Evolutionary conservation across 1,284 basidiomycete species (phyloP).

Genomic region (Ganoderma multipileum): DNA sequence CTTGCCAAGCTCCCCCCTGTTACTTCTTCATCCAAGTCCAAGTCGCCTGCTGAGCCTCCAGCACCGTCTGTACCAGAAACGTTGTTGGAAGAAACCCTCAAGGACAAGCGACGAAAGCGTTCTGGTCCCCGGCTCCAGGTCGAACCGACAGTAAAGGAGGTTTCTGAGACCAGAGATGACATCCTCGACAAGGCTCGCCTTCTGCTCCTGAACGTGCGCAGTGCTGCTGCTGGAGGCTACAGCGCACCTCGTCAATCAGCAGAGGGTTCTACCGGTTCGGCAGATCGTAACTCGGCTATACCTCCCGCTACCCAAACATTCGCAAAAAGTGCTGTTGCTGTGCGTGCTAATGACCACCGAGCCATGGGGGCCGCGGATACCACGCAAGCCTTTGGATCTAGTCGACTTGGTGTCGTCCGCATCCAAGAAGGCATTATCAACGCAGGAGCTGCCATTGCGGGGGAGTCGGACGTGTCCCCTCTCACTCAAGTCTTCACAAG

Average conservation of each 20-base stretch:
- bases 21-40: constrained; percentile 32
- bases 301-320: constrained; percentile 52
- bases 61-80: constrained; percentile 45
- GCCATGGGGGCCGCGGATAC: constrained; percentile 15
- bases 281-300: neutral
- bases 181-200: constrained; percentile 62
- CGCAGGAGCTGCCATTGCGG: constrained; percentile 23
- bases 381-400: constrained; percentile 36
- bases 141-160: constrained; percentile 53
- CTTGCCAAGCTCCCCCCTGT: constrained; percentile 39
- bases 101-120: constrained; percentile 51
- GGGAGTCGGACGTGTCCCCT: constrained; percentile 24
- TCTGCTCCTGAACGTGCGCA: constrained; percentile 13
- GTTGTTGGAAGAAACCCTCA: constrained; percentile 61
- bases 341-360: neutral
- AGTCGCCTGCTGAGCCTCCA: constrained; percentile 35
- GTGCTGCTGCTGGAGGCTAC: neutral
- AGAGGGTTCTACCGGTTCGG: too few relatives aligned
- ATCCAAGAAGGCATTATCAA: constrained; percentile 15
- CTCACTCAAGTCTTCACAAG: constrained; percentile 23
- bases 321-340: constrained; percentile 43
- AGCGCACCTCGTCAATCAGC: neutral
- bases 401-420: constrained; percentile 28
- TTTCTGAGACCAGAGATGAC: constrained; percentile 53
- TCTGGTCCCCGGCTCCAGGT: constrained; percentile 49